Conservation (phyloP, 2,329 filamentous ascomycete species). For the Fusarium sp. region DNA sequence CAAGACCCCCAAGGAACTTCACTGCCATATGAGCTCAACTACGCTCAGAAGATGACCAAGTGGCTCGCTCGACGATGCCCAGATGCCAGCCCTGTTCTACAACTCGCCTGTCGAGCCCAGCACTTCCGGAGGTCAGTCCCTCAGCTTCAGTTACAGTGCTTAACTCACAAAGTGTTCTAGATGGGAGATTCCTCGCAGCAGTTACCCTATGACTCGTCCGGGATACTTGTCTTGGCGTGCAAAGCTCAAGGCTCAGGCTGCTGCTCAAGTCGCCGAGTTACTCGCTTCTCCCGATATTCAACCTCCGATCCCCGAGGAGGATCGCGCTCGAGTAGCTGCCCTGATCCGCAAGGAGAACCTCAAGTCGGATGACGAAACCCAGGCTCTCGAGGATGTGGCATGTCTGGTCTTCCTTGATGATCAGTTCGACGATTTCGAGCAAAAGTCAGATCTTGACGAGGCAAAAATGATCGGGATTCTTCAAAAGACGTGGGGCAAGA, state of each 20-base stretch:
- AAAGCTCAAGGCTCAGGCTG: conserved; percentile 75
- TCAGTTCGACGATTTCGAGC: conserved; percentile 84
- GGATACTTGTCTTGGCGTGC: conserved; percentile 87
- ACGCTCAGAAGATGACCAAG: conserved; percentile 80
- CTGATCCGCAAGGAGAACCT: conserved; percentile 84
- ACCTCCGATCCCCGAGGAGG: conserved; percentile 57
- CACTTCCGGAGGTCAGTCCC: conserved; percentile 75
- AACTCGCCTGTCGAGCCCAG: conserved; percentile 83
- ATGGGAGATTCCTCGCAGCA: conserved; percentile 82
- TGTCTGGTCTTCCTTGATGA: conserved; percentile 90
- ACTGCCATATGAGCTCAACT: conserved; percentile 82
- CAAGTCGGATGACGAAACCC: conserved; percentile 68
- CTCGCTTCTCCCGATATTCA: conserved; percentile 53
- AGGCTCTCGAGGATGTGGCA: conserved; percentile 85
- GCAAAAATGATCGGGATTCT: conserved; percentile 79
- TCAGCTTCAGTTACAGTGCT: background rate
- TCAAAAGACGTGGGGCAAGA: conserved; percentile 81
- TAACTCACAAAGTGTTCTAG: conserved; percentile 45
- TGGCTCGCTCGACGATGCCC: conserved; percentile 74
- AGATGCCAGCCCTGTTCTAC: conserved; percentile 72
- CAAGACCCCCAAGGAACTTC: conserved; percentile 56
- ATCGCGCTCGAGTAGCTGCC: conserved; percentile 71
- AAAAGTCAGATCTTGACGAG: conserved; percentile 72
- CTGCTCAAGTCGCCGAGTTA: conserved; percentile 65
- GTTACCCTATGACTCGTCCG: conserved; percentile 77